Evolutionary conservation across 352 stramenopile species (phyloP).

Genomic region (Peronospora farinosa): DNA sequence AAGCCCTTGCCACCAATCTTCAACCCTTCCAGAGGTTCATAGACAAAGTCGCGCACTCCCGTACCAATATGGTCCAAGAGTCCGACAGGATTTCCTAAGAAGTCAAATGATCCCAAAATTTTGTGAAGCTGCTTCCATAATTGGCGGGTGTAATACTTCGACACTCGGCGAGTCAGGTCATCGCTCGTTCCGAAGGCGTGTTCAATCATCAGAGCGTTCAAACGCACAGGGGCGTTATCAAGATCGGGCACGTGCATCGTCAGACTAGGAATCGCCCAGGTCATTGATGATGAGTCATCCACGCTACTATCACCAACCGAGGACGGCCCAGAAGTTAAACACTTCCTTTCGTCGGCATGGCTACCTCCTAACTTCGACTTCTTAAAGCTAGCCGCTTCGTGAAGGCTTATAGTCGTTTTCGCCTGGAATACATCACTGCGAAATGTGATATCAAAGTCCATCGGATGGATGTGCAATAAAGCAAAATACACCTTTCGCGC

Average conservation of each 20-base stretch:
- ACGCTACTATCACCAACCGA: constrained; percentile 22
- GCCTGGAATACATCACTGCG: constrained; percentile 82
- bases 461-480: constrained; percentile 80
- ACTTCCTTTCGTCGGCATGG: constrained; percentile 28
- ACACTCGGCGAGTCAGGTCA: constrained; percentile 76
- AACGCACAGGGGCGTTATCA: constrained; percentile 80
- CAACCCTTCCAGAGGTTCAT: constrained; percentile 91
- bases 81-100: constrained; percentile 81
- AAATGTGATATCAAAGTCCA: constrained; percentile 86
- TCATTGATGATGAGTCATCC: constrained; percentile 44
- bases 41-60: constrained; percentile 94
- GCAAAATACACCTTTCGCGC: constrained; percentile 86
- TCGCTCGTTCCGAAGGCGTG: constrained; percentile 85
- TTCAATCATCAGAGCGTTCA: constrained; percentile 86
- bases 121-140: constrained; percentile 88
- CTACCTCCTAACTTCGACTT: constrained; percentile 25
- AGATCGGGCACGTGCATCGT: constrained; percentile 85
- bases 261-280: constrained; percentile 81
- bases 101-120: constrained; percentile 85
- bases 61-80: constrained; percentile 93
- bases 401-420: constrained; percentile 46
- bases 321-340: constrained; percentile 20
- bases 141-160: constrained; percentile 86
- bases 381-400: constrained; percentile 52
- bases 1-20: constrained; percentile 85